Evolutionary conservation across 129 eudicot species (phyloP).

Genomic region (Ambrosia trifida): DNA sequence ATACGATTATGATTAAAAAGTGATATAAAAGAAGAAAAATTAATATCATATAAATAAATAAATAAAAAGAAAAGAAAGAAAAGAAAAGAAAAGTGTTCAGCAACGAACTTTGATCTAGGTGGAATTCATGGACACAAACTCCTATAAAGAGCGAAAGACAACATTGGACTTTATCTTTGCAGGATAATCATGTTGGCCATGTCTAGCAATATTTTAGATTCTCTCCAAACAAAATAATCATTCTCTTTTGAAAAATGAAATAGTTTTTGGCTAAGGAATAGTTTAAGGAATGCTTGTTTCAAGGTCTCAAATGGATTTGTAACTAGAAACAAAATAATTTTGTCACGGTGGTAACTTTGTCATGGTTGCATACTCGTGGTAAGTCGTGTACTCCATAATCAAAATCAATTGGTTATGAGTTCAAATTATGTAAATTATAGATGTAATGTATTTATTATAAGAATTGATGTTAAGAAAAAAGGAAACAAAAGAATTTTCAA

Average conservation of each 20-base stretch:
- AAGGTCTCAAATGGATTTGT: too few relatives aligned
- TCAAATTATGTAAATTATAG: too few relatives aligned
- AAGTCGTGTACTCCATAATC: too few relatives aligned
- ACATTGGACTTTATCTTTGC: slow-evolving; percentile 13
- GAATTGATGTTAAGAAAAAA: too few relatives aligned
- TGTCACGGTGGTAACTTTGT: too few relatives aligned
- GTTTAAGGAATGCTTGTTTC: too few relatives aligned
- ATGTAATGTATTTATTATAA: too few relatives aligned
- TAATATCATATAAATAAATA: not conserved
- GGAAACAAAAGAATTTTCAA: too few relatives aligned
- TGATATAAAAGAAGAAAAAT: not conserved
- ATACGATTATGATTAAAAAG: not conserved
- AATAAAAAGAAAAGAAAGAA: not conserved
- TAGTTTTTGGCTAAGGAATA: too few relatives aligned
- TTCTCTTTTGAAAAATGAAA: not conserved
- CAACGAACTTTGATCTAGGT: slow-evolving; percentile 2
- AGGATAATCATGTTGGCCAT: not conserved
- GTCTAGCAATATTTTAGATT: not conserved
- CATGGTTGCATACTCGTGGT: too few relatives aligned
- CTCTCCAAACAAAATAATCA: not conserved
- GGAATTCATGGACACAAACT: slow-evolving; percentile 28
- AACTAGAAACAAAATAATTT: too few relatives aligned
- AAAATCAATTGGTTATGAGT: too few relatives aligned
- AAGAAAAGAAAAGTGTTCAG: not conserved
- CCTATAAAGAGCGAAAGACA: not conserved